Base-by-base conservation (phyloP, 2,329 filamentous ascomycete species). In the Tolypocladium capitatum region DNA sequence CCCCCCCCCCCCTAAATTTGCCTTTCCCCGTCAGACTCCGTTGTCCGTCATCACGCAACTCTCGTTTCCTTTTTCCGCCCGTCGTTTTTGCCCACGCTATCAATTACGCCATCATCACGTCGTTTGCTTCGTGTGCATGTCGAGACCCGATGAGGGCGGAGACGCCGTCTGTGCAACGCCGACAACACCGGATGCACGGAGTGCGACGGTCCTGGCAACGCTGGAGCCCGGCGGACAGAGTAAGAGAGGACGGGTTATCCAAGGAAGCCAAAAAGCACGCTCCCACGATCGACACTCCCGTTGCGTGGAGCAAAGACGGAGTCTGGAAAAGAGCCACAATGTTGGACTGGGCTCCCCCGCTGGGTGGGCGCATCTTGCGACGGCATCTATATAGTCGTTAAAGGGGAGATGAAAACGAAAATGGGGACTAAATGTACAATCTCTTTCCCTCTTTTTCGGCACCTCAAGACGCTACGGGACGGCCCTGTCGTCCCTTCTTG, bases 401-500 rank as follows among this genome's bases (percentile, higher is more conserved):
- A 60, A 54, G 50, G 51, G 52, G 59, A 57, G 60, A 61, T 55
- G n/a, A 54, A 56, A 55, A 60, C 56, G 60, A 59, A 60, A 62
- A 60, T 54, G 58, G 54, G 55, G 54, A 51, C 56, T 58, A 62
- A 63, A 58, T 64, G 55, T 63, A 64, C 60, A 63, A 58, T 53
- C 56, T 61, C 58, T 56, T 49, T 52, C 50, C 49, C 56, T 59
- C 55, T 59, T 43, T 46, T 48, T 43, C 13, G 9, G 10, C 32
- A 45, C 35, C 31, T 50, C 48, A 57, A 47, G 57, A 55, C 54
- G 48, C 56, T 56, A 48, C 38, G 30, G 56, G 53, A 45, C 65
- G 63, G 53, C 63, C 64, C 55, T 56, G 58, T 46, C 64, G 64
- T 46, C 63, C 63, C 59, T 66, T 66, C 55, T 66, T 60, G 50